A percentile compares a stretch with the other conserved stretches of the same genome.
Conservation (phyloP, 305 asterid genomes). For the Fraxinus baroniana region DNA sequence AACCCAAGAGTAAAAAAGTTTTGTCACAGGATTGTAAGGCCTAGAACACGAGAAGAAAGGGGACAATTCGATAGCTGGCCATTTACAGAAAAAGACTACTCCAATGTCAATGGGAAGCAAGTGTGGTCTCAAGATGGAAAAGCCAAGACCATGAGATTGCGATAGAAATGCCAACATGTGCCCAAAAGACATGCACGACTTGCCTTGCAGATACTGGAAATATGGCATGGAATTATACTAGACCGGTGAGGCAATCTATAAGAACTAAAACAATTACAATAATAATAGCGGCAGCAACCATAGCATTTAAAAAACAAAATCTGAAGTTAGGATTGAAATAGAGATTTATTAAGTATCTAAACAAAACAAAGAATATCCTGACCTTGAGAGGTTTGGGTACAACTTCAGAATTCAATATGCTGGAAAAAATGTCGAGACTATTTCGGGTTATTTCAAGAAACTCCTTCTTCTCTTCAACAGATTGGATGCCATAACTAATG, state of each 20-base stretch:
- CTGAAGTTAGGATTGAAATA: constrained; percentile 12
- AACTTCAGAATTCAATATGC: constrained; percentile 71
- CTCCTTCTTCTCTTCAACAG: constrained; percentile 71
- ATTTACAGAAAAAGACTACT: background rate
- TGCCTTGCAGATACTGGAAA: background rate
- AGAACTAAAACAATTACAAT: background rate
- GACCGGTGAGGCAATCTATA: background rate
- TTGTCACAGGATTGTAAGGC: background rate
- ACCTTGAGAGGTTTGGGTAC: constrained; percentile 76
- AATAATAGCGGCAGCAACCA: background rate
- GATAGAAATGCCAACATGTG: background rate
- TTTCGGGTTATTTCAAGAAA: constrained; percentile 69
- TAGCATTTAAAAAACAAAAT: background rate
- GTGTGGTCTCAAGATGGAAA: background rate
- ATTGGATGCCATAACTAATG: constrained; percentile 43
- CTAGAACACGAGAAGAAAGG: background rate
- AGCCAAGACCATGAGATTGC: background rate
- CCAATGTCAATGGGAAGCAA: background rate
- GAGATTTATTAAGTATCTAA: background rate
- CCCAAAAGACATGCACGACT: background rate
- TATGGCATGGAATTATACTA: background rate
- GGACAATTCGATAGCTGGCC: background rate
- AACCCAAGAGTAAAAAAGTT: background rate
- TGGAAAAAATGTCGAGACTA: constrained; percentile 77
- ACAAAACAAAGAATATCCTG: constrained; percentile 15